Percentiles rank a stretch among this genome's conserved stretches.
These are phyloP conservation scores for Talaromyces nanjingensis DNA, from an alignment of 495 filamentous ascomycete species.

Conservation along the genomic window DNA sequence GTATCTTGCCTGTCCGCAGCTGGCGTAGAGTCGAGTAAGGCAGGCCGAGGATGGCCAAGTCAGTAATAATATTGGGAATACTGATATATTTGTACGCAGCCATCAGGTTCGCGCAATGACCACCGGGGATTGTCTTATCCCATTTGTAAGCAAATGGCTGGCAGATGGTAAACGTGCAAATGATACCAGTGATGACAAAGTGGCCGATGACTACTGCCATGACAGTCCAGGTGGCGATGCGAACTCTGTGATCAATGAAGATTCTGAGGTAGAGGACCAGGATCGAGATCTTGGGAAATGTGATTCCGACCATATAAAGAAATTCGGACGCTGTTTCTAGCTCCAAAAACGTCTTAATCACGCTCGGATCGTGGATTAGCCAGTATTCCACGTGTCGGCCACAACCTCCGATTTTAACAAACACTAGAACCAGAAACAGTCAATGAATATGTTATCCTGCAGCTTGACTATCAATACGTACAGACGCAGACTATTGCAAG, in stretches of 20 bases:
- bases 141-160: slow-evolving; percentile 46
- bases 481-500: too few species aligned
- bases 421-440: too few species aligned
- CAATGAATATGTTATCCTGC: too few species aligned
- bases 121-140: slow-evolving; percentile 38
- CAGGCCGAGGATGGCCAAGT: slow-evolving; percentile 47
- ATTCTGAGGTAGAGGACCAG: slow-evolving; percentile 44
- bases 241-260: slow-evolving; percentile 30
- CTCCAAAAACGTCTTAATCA: too few species aligned
- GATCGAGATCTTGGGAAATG: slow-evolving; percentile 39
- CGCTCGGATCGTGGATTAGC: too few species aligned
- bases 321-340: too few species aligned
- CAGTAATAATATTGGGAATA: slow-evolving; percentile 46
- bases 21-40: slow-evolving; percentile 18
- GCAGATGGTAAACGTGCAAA: slow-evolving; percentile 45
- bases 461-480: too few species aligned
- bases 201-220: slow-evolving; percentile 26
- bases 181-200: slow-evolving; percentile 31
- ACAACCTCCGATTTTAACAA: too few species aligned
- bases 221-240: slow-evolving; percentile 24
- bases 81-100: slow-evolving; percentile 46
- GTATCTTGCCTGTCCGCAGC: too few species aligned
- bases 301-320: too few species aligned
- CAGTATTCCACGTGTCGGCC: too few species aligned
- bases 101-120: slow-evolving; percentile 44